Evolutionary conservation across 1,284 basidiomycete species (phyloP).

Genomic region (Xerocomus minutiporus): DNA sequence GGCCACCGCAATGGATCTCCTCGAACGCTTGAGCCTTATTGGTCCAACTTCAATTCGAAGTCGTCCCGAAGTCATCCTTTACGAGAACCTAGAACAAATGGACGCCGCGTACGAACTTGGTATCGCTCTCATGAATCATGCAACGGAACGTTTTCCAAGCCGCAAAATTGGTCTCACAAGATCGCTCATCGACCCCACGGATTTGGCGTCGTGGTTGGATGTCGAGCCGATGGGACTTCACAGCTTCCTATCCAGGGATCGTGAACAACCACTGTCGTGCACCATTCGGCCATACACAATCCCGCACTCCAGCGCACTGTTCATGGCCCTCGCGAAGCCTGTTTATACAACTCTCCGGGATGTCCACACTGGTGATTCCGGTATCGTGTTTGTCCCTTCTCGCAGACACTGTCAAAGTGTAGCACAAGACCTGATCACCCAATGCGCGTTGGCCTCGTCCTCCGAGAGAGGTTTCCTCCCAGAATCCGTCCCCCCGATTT

Average conservation of each 20-base stretch:
- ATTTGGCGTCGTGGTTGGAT: constrained; percentile 82
- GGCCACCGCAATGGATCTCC: constrained; percentile 49
- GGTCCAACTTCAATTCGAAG: constrained; percentile 33
- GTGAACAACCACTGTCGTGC: constrained; percentile 75
- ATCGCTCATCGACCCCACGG: constrained; percentile 77
- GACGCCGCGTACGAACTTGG: constrained; percentile 82
- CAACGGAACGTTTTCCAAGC: constrained; percentile 54
- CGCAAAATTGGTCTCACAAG: constrained; percentile 78
- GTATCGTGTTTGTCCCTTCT: constrained; percentile 91
- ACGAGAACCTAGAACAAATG: constrained; percentile 86
- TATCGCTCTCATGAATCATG: constrained; percentile 64
- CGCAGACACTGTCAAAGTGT: constrained; percentile 73
- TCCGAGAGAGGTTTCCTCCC: constrained; percentile 71
- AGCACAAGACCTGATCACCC: constrained; percentile 84
- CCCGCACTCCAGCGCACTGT: constrained; percentile 80
- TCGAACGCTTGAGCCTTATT: constrained; percentile 30
- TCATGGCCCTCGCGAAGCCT: constrained; percentile 92
- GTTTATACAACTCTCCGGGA: constrained; percentile 65
- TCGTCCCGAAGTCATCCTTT: constrained; percentile 65
- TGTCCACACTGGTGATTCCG: constrained; percentile 42
- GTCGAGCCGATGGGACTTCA: constrained; percentile 65
- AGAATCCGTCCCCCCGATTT: constrained; percentile 46
- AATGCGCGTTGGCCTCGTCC: constrained; percentile 75
- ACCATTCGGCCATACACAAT: constrained; percentile 80
- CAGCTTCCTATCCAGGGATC: constrained; percentile 79